phyloP scores from a whole-genome alignment of 805 yeast genomes.

The Cyberlindnera mrakii region DNA sequence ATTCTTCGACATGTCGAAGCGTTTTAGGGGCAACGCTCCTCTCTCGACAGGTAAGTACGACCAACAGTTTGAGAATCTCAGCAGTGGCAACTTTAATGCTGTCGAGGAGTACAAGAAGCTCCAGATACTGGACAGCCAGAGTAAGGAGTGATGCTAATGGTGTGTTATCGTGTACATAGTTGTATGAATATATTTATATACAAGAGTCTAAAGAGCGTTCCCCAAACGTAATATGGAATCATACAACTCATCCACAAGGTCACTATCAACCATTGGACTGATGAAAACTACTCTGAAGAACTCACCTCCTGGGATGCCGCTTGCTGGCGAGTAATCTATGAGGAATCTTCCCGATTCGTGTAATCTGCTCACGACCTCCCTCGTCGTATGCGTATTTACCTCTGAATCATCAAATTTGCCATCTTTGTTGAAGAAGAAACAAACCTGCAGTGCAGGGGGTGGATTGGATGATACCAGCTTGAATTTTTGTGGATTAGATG shows the following conservation, averaged over 20 bases:
- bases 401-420: slow-evolving; percentile 26
- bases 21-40: slow-evolving; percentile 93
- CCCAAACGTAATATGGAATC: slow-evolving; percentile 34
- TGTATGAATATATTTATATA: not conserved
- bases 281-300: slow-evolving; percentile 82
- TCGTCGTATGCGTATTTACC: slow-evolving; percentile 48
- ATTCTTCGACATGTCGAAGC: slow-evolving; percentile 81
- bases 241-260: slow-evolving; percentile 40
- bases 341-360: slow-evolving; percentile 62
- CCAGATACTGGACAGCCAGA: slow-evolving; percentile 49
- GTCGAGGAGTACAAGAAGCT: slow-evolving; percentile 73
- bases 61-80: slow-evolving; percentile 73
- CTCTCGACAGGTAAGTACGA: slow-evolving; percentile 89
- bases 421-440: slow-evolving; percentile 63
- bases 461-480: slow-evolving; percentile 48
- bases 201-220: slow-evolving; percentile 1
- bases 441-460: slow-evolving; percentile 79
- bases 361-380: slow-evolving; percentile 53
- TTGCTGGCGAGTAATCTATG: slow-evolving; percentile 74
- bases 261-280: slow-evolving; percentile 50
- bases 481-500: slow-evolving; percentile 35
- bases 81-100: slow-evolving; percentile 78
- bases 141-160: slow-evolving; percentile 25
- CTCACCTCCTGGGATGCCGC: slow-evolving; percentile 57
- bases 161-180: no score